These are phyloP conservation scores for Schwanniomyces polymorphus DNA, from an alignment of 805 yeast genomes.

Conservation along the genomic window DNA sequence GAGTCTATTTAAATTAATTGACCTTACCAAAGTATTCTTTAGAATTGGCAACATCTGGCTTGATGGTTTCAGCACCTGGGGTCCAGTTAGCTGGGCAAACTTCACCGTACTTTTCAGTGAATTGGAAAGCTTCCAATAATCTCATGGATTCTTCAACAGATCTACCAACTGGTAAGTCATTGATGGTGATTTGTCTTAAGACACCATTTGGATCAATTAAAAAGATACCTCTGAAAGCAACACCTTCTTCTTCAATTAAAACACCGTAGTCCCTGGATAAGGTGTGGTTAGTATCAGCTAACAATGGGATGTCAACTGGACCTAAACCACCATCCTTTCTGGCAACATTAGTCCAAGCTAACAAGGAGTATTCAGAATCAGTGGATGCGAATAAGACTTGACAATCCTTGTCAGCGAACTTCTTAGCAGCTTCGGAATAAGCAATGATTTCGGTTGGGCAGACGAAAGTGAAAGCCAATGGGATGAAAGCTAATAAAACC, in stretches of 20 bases:
- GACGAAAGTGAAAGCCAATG: constrained; percentile 98
- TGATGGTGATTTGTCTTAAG: constrained; percentile 95
- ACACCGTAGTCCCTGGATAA: constrained; percentile 97
- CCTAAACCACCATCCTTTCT: constrained; percentile 99
- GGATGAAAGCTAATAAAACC: constrained; percentile 95
- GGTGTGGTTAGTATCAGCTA: constrained; percentile 96
- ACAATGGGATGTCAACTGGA: constrained; percentile 86
- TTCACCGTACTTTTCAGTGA: constrained; percentile 98
- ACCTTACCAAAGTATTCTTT: constrained; percentile 91
- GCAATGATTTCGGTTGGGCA: constrained; percentile 99
- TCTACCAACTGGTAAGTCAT: constrained; percentile 99
- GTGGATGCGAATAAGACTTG: constrained; percentile 95
- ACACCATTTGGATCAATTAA: constrained; percentile 94
- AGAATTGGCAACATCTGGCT: constrained; percentile 82
- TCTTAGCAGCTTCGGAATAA: constrained; percentile 91
- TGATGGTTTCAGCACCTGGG: constrained; percentile 77
- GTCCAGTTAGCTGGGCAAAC: constrained; percentile 99
- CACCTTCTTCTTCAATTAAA: constrained; percentile 91
- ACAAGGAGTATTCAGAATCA: constrained; percentile 95
- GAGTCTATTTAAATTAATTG: constrained; percentile 43
- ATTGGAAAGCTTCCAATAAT: constrained; percentile 98
- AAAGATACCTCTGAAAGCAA: constrained; percentile 97
- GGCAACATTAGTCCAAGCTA: constrained; percentile 97
- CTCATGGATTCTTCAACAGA: constrained; percentile 97
- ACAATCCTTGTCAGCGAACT: constrained; percentile 83